Evolutionary conservation across 306 rosid species (phyloP).

Genomic region (Chamaecrista fasciculata): DNA sequence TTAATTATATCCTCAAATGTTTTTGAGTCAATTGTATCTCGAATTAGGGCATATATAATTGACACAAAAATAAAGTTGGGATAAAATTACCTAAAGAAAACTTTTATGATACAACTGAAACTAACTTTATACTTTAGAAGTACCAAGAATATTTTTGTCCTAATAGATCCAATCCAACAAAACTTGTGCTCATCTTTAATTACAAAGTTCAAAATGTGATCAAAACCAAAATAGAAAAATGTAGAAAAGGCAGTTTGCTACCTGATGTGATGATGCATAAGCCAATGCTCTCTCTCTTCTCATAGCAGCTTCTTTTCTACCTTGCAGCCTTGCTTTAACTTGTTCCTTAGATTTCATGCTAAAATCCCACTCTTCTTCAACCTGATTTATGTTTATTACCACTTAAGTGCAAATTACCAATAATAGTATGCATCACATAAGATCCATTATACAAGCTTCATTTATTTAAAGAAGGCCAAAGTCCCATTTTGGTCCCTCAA

Average conservation of each 20-base stretch:
- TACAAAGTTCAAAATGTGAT: background rate
- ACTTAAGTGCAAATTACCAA: background rate
- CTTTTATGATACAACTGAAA: too few species aligned
- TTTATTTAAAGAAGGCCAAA: too few species aligned
- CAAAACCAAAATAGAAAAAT: background rate
- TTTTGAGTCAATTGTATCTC: too few species aligned
- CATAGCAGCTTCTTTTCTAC: background rate
- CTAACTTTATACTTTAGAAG: too few species aligned
- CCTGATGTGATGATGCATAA: constrained; percentile 68
- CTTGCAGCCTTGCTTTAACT: background rate
- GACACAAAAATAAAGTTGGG: too few species aligned
- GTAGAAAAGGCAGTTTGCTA: background rate
- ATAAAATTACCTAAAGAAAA: too few species aligned
- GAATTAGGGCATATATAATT: too few species aligned
- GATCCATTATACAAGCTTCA: background rate
- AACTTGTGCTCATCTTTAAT: too few species aligned
- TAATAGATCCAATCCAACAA: too few species aligned
- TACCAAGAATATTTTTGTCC: too few species aligned
- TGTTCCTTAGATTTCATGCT: constrained; percentile 41
- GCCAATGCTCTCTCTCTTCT: constrained; percentile 30
- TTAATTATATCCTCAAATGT: too few species aligned
- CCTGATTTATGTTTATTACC: constrained; percentile 22
- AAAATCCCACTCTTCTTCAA: constrained; percentile 51
- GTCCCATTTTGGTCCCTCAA: too few species aligned
- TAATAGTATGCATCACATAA: background rate